These are phyloP conservation scores for Adansonia digitata DNA, from an alignment of 345 rosid genomes.

Conservation along the genomic window DNA sequence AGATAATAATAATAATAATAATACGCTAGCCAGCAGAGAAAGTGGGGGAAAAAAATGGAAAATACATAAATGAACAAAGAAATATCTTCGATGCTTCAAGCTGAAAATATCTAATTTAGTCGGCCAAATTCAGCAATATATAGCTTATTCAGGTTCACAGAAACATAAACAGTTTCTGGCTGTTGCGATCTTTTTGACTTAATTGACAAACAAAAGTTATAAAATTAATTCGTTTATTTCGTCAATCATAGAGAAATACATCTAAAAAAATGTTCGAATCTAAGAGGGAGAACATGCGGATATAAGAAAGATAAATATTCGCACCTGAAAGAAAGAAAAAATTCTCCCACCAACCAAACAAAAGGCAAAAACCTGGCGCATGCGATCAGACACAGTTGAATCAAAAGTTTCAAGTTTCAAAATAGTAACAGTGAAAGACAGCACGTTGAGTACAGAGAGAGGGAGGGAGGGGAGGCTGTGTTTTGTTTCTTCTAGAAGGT, in stretches of 20 bases:
- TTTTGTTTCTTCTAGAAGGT: constrained; percentile 70
- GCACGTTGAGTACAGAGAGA: background rate
- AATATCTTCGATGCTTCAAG: background rate
- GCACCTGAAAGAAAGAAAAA: background rate
- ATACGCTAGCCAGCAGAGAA: constrained; percentile 9
- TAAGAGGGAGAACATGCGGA: background rate
- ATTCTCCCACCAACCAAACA: constrained; percentile 22
- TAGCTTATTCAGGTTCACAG: background rate
- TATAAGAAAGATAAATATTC: background rate
- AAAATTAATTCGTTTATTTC: background rate
- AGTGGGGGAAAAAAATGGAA: background rate
- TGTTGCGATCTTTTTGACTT: background rate
- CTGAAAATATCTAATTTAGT: background rate
- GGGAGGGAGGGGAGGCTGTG: background rate
- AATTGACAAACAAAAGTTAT: background rate
- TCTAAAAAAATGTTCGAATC: constrained; percentile 5
- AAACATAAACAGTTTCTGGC: constrained; percentile 4
- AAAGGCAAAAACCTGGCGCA: background rate
- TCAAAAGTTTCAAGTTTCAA: background rate
- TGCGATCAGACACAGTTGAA: background rate
- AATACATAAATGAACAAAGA: background rate
- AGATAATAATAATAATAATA: background rate
- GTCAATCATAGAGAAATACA: background rate
- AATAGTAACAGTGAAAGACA: background rate
- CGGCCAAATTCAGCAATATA: background rate